These are phyloP conservation scores for Rachicladosporium sp. DNA, from an alignment of 2,329 filamentous ascomycete species.

Conservation along the genomic window DNA sequence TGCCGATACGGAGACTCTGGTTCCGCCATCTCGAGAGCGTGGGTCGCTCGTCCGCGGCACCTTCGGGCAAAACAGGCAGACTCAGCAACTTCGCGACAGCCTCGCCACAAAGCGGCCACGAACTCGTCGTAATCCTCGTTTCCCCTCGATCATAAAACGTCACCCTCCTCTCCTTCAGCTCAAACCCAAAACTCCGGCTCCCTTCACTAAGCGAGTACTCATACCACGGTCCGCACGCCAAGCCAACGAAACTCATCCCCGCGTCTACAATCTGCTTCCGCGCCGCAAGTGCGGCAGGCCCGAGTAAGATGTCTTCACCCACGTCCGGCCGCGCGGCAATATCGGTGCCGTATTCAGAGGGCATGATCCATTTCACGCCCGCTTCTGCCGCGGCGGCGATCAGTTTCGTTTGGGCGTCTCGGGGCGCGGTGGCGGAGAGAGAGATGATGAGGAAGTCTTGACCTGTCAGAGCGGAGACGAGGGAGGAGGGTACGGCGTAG, in stretches of 20 bases:
- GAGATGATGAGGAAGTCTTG: conserved; percentile 25
- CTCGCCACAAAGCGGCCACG: conserved; percentile 21
- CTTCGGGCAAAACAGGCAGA: conserved; percentile 12
- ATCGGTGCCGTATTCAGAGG: conserved; percentile 22
- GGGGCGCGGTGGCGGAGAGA: conserved; percentile 15
- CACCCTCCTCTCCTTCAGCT: conserved; percentile 14
- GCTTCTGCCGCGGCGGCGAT: conserved; percentile 19
- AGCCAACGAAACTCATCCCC: conserved; percentile 12
- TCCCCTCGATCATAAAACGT: conserved; percentile 17
- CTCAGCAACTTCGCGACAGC: conserved; percentile 24
- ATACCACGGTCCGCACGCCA: conserved; percentile 22
- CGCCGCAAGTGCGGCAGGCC: conserved; percentile 5
- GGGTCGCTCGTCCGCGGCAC: conserved; percentile 5
- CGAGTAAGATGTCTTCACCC: conserved; percentile 13
- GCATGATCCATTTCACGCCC: conserved; percentile 20
- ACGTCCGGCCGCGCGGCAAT: conserved; percentile 13
- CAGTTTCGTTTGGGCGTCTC: conserved; percentile 10
- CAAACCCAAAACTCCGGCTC: conserved; percentile 18
- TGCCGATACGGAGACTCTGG: conserved; percentile 19
- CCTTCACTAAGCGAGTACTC: conserved; percentile 15
- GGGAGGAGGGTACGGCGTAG: conserved; percentile 13
- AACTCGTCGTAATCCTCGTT: conserved; percentile 21
- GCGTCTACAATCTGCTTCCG: conserved; percentile 16
- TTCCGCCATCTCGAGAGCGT: conserved; percentile 18
- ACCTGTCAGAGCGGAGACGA: conserved; percentile 17